These are phyloP conservation scores for Stephania cephalantha DNA, from an alignment of 164 flowering plant species.

Conservation along the genomic window DNA sequence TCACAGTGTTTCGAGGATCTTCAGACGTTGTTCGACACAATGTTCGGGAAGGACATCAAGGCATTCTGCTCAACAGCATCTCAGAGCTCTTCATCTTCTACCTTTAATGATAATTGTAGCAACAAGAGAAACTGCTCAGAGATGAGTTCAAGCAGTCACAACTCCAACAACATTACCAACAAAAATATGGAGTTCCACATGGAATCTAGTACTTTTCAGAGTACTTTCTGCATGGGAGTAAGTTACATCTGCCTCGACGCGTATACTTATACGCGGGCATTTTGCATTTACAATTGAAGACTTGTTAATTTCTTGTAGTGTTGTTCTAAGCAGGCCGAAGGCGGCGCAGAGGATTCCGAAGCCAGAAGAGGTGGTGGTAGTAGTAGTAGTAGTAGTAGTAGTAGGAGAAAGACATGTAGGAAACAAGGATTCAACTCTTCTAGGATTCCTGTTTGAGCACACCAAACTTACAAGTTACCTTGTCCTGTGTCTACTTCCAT, in stretches of 20 bases:
- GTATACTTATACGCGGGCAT: too few species aligned
- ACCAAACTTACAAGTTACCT: too few species aligned
- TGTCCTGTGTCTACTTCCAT: too few species aligned
- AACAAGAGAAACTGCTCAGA: slow-evolving; percentile 41
- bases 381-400: background rate
- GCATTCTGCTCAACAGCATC: slow-evolving; percentile 24
- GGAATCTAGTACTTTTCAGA: slow-evolving; percentile 11
- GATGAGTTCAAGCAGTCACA: slow-evolving; percentile 23
- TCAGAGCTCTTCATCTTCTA: slow-evolving; percentile 8
- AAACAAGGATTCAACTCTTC: slow-evolving; percentile 30
- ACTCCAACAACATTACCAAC: background rate
- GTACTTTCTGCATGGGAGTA: slow-evolving; percentile 55
- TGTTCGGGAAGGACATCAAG: slow-evolving; percentile 48
- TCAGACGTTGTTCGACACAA: slow-evolving; percentile 60
- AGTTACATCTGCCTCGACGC: background rate
- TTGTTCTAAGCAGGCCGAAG: slow-evolving; percentile 33
- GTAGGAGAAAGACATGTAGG: slow-evolving; percentile 30
- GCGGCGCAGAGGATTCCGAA: slow-evolving; percentile 10
- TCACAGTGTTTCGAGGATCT: slow-evolving; percentile 67
- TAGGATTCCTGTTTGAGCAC: slow-evolving; percentile 17
- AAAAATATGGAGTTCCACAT: background rate
- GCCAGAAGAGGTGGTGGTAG: slow-evolving; percentile 18
- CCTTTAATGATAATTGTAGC: slow-evolving; percentile 1
- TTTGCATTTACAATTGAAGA: background rate
- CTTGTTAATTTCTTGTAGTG: background rate